These are phyloP conservation scores for Russula ochroleuca DNA, from an alignment of 768 basidiomycete genomes.

Conservation along the genomic window DNA sequence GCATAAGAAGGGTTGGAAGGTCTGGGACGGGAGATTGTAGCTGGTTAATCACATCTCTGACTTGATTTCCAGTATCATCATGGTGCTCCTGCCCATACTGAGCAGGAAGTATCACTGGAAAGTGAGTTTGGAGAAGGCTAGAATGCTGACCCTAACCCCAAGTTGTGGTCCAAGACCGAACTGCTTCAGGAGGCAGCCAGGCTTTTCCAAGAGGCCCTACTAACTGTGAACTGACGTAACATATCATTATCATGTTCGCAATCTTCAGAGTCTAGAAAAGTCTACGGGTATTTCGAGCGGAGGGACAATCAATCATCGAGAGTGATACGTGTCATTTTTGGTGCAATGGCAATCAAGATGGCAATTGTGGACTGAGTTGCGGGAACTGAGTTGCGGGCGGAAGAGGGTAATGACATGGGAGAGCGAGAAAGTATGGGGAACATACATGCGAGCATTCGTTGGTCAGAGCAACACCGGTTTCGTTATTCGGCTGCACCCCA, in stretches of 20 bases:
- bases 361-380: too few relatives aligned
- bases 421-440: neutral
- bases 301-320: too few relatives aligned
- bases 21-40: slow-evolving; percentile 41
- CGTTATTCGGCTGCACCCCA: neutral
- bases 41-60: slow-evolving; percentile 31
- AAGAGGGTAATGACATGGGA: neutral
- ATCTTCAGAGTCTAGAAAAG: neutral
- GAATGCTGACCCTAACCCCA: slow-evolving; percentile 1
- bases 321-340: too few relatives aligned
- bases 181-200: too few relatives aligned
- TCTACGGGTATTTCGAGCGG: neutral
- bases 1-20: slow-evolving; percentile 47
- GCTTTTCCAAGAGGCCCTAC: too few relatives aligned
- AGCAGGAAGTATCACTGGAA: neutral
- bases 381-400: too few relatives aligned
- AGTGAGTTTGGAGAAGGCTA: neutral
- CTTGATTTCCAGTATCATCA: slow-evolving; percentile 23
- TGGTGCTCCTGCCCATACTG: slow-evolving; percentile 6
- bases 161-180: neutral
- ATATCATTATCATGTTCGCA: neutral
- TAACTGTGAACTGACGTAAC: too few relatives aligned
- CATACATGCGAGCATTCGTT: neutral
- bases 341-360: too few relatives aligned
- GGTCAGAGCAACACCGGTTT: neutral